Evolutionary conservation across 106 monocot genomes (phyloP), one percentile per base, ranked within the genome.

Genomic region (Cymbidium sinense): DNA sequence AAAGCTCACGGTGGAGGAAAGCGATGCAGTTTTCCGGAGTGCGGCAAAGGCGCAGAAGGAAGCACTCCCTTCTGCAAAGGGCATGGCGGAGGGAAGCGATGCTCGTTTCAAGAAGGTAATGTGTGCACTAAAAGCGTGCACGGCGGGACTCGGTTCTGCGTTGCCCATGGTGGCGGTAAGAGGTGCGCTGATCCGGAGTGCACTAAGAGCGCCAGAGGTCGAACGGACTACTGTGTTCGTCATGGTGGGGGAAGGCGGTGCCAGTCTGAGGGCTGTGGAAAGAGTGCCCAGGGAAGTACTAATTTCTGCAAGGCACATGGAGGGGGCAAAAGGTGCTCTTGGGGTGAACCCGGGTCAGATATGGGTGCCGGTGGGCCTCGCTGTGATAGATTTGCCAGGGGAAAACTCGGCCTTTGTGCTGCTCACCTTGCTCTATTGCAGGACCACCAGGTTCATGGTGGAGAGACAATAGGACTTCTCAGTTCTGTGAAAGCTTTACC

Each of bases 141-240:
- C 15, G 88, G 88, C 19, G 88, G 88, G 17, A 88, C 88, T 19
- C 81, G 62, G 7, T 89, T 85, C 77, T 92, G 92, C 75, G 92
- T 92, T 25, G 87, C 87, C 2, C 92, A 92, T 76, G 89, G 90
- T 43, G 90, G 90, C 18, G 90, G 90, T 23, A 91, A 91, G 81
- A 80, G 90, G 79, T 91, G 90, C 70, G 77, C 64, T 3, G 51
- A 31, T 5, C 62, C 50, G 17, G 82, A 82, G 7, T 91, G 91
- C 80, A 86, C 82, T 6, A 86, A 77, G 75, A 82, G 82, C 41
- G 91, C 88, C 0, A 79, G 91, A 21, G 88, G 91, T 18, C 82
- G 89, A 34, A 91, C 86, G 12, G 79, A 81, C 55, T 83, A 43
- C 61, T 91, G 91, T 20, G 91, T 91, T 30, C 74, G 86, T 13